Base-by-base conservation (phyloP, 2,329 filamentous ascomycete species). In the Penicillium sp. region DNA sequence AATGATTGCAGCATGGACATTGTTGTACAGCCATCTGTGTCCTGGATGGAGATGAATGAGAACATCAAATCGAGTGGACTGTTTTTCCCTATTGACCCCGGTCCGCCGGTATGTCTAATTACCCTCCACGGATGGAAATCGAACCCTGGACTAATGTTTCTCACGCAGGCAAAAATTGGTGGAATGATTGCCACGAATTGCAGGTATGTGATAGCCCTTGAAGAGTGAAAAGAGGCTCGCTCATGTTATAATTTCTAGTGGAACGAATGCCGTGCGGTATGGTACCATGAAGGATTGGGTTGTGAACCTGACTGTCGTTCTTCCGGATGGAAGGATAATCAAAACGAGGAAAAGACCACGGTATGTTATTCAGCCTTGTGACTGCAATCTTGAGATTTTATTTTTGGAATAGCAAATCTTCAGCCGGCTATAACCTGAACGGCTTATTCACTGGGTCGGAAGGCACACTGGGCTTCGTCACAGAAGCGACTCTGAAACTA, bases 1-100 rank as follows among this genome's bases (percentile, higher is more conserved):
- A n/a, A 14, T n/a, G 6, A n/a, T 36, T 5, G 13, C 13, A 36
- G 34, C 70, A 91, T 96, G 89, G 92, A 97, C 64, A 81, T 96
- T 46, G 89, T 96, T 4, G 91, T 97, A 3, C 92, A 97, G 71
- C 92, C 92, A 3, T 89, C 89, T 8, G 87, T 97, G 8, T 88
- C 88, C n/a, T 97, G 92, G 92, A 92, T 95, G 82, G 86, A 89
- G 48, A 76, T 97, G 55, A 97, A 97, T 65, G 85, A 88, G 60
- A 80, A 85, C 45, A 85, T 89, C 66, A 84, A 88, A 72, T 80
- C 83, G 39, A 87, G 83, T 4, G 90, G 90, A 0, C 82, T 97
- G 1, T 96, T 96, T 76, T 95, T 96, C 69, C 92, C 92, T 1
- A 87, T 96, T 11, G 92, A 97, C 66, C 92, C 92, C 13, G 89